These are phyloP conservation scores for Sporothrix schenckii DNA, from an alignment of 2,329 filamentous ascomycete species.

Conservation along the genomic window DNA sequence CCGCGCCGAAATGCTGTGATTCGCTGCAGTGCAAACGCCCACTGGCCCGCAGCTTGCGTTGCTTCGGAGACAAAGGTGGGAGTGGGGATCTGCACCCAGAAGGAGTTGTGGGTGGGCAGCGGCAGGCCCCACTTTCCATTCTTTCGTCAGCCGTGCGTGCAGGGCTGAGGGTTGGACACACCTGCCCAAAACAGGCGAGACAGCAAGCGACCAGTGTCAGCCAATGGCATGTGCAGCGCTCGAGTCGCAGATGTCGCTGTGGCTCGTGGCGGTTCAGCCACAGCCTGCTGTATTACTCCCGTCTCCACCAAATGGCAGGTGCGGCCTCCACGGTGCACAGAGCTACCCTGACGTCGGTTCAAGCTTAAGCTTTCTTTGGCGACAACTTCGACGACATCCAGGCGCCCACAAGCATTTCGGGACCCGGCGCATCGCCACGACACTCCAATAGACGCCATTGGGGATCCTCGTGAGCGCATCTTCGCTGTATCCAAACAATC, in stretches of 20 bases:
- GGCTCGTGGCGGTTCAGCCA: constrained; percentile 22
- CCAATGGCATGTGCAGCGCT: constrained; percentile 24
- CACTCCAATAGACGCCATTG: too few relatives aligned
- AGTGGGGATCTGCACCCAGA: constrained; percentile 28
- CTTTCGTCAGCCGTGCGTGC: constrained; percentile 35
- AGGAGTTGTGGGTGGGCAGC: not conserved
- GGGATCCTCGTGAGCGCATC: not conserved
- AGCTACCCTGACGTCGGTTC: not conserved
- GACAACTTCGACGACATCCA: constrained; percentile 4
- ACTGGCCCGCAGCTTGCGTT: constrained; percentile 28
- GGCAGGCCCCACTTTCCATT: constrained; percentile 17
- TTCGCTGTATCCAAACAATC: too few relatives aligned
- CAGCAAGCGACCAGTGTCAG: not conserved
- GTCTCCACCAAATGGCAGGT: not conserved
- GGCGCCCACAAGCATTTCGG: not conserved
- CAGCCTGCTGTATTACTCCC: not conserved
- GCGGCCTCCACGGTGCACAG: not conserved
- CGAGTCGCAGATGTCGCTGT: constrained; percentile 6
- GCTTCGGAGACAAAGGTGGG: constrained; percentile 32
- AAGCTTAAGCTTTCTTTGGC: constrained; percentile 19
- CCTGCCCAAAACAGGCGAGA: not conserved
- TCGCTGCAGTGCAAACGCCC: constrained; percentile 1
- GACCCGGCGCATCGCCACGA: not conserved
- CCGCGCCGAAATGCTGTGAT: constrained; percentile 18
- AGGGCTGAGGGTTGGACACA: constrained; percentile 31